A percentile compares a stretch with the other conserved stretches of the same genome.
phyloP scores from a whole-genome alignment of 1,284 basidiomycete species.

The Microbotryum saponariae region DNA sequence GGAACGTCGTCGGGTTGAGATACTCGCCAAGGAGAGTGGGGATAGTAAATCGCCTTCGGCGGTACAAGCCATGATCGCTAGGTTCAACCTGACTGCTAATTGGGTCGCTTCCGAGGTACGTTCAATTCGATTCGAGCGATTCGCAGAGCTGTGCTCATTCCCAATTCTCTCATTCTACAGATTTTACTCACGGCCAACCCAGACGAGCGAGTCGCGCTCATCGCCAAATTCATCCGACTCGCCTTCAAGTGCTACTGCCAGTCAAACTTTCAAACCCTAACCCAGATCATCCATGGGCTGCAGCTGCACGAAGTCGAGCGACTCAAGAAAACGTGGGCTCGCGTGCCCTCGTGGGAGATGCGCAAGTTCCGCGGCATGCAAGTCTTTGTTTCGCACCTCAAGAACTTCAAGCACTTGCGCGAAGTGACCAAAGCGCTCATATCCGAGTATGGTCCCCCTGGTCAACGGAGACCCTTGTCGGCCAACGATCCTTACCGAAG shows the following conservation, averaged over 20 bases:
- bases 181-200: conserved; percentile 40
- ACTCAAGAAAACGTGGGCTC: conserved; percentile 60
- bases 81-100: conserved; percentile 78
- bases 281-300: conserved; percentile 72
- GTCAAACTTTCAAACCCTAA: conserved; percentile 71
- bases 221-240: conserved; percentile 73
- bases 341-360: conserved; percentile 63
- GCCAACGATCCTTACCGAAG: conserved; percentile 33
- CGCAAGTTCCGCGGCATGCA: conserved; percentile 69
- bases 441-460: conserved; percentile 49
- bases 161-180: conserved; percentile 39
- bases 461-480: conserved; percentile 40
- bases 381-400: conserved; percentile 56
- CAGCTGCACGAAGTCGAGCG: conserved; percentile 64
- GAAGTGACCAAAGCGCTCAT: conserved; percentile 57
- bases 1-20: conserved; percentile 61
- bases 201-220: conserved; percentile 57
- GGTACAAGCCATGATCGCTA: conserved; percentile 65
- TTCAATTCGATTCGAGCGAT: background rate
- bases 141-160: conserved; percentile 62
- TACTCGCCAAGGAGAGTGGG: conserved; percentile 48
- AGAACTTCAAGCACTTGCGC: conserved; percentile 56
- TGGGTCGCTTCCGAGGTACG: conserved; percentile 56
- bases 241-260: conserved; percentile 79
- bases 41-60: conserved; percentile 8